Evolutionary conservation across 495 filamentous ascomycete species (phyloP), one percentile per base, ranked within the genome.

Genomic region (Penicillium maclennaniae): DNA sequence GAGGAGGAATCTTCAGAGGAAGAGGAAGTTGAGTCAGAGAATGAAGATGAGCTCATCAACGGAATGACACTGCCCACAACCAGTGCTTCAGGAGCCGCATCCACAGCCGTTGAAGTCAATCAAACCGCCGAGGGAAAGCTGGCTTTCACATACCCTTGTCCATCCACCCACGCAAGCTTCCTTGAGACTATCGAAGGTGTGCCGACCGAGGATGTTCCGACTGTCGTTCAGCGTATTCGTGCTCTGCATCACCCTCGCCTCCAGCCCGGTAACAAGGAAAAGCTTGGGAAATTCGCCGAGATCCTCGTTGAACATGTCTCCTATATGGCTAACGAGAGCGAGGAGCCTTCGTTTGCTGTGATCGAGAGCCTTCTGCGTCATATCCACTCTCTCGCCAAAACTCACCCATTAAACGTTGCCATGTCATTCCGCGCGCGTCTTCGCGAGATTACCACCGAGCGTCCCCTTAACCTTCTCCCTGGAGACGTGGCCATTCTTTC

Each of bases 211-310:
- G 82, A 93, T 56, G 66, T 92, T 0, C 87, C 90, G 7, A 85
- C 82, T 1, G 81, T 95, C n/a, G 74, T 97, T 39, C 90, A 92
- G 63, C 81, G 91, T 41, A 95, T 99, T 57, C 81, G 93, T 62
- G 84, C 90, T 6, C 69, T 96, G 10, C 85, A 97, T 62, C 89
- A 97, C 60, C 88, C 91, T n/a, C 91, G 92, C 59, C 78, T 97
- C 38, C 79, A 83, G 47, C 80, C 74, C 53, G 83, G 87, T 36
- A 97, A 99, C 72, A 97, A 96, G 66, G 78, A 75, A 42, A 90
- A 87, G 59, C 81, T 99, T 27, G 73, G 79, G 28, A 81, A 75
- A 27, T 97, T 97, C 61, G 79, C 89, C 4, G 71, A 74, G 39
- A 75, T 86, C 12, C 80, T 99, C 3, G 83, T 97, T 12, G 82